Evolutionary conservation across 345 rosid genomes (phyloP), one percentile per base, ranked within the genome.

Genomic region (Hibiscus trionum): DNA sequence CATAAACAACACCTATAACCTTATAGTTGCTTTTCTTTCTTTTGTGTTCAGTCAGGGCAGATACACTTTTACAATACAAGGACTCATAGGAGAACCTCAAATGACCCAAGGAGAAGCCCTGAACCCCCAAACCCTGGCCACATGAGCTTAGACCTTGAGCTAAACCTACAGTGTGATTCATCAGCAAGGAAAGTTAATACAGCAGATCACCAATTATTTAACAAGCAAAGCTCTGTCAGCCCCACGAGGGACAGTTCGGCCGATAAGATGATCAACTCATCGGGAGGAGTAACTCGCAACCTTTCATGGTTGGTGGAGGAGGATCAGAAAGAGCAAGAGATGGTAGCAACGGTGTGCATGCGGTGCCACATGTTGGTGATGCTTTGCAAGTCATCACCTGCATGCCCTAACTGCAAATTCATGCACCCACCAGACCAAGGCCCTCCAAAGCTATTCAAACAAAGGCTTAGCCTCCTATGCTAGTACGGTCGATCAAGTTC

Each of bases 341-440:
- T 91, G 98, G 84, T 91, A 31, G 88, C 98, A 11, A 88, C 81
- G 7, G 97, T 87, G 33, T 93, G 98, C 77, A 80, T 75, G 74
- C 78, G 77, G 75, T 91, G 98, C 50, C 93, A 93, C 78, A 86
- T 93, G 97, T 64, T 93, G 79, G 97, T 93, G 76, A 91, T 93
- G 91, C 78, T 93, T 1, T 86, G 84, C 82, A 83, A 82, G 78
- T 83, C 95, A 33, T 82, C 89, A 56, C 98, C 90, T 37, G 78
- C 87, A 1, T 93, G 98, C 73, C 98, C 98, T 29, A 93, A 88
- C 78, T 93, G 98, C 91, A 93, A 93, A 75, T 93, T 91, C 86
- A 76, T 91, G 85, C 95, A 93, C 82, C 87, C 93, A 57, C 82
- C 77, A 7, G 86, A 84, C 61, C 93, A 86, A 49, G 76, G 67